Evolutionary conservation across 305 asterid genomes (phyloP).

Genomic region (Coffea humblotiana): DNA sequence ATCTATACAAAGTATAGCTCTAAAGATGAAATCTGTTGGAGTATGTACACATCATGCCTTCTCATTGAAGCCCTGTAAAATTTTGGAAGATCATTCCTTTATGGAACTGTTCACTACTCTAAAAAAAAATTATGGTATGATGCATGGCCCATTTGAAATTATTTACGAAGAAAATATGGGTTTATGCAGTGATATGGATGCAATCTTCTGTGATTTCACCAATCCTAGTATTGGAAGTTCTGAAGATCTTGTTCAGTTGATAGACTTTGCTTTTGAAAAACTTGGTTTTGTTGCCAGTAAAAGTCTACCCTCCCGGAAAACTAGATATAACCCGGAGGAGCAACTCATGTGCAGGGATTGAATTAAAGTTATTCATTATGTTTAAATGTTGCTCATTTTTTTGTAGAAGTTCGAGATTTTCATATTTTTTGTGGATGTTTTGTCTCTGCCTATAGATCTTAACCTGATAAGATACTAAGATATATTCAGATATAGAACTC

Average conservation of each 20-base stretch:
- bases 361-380: background rate
- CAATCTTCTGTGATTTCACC: slow-evolving; percentile 22
- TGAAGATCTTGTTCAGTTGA: slow-evolving; percentile 51
- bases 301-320: background rate
- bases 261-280: slow-evolving; percentile 45
- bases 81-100: slow-evolving; percentile 50
- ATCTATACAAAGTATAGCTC: slow-evolving; percentile 40
- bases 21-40: slow-evolving; percentile 54
- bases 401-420: background rate
- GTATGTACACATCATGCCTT: slow-evolving; percentile 32
- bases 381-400: background rate
- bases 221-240: slow-evolving; percentile 43
- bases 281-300: slow-evolving; percentile 19
- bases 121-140: slow-evolving; percentile 45
- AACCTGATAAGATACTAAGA: background rate
- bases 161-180: slow-evolving; percentile 18
- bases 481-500: background rate
- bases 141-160: slow-evolving; percentile 26
- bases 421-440: background rate
- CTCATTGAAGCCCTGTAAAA: slow-evolving; percentile 29
- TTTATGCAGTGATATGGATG: slow-evolving; percentile 31
- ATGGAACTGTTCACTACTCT: slow-evolving; percentile 52
- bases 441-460: background rate
- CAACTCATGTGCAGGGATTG: background rate
- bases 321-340: background rate